phyloP scores from a whole-genome alignment of 495 filamentous ascomycete genomes.

The Umbilicaria muhlenbergii region DNA sequence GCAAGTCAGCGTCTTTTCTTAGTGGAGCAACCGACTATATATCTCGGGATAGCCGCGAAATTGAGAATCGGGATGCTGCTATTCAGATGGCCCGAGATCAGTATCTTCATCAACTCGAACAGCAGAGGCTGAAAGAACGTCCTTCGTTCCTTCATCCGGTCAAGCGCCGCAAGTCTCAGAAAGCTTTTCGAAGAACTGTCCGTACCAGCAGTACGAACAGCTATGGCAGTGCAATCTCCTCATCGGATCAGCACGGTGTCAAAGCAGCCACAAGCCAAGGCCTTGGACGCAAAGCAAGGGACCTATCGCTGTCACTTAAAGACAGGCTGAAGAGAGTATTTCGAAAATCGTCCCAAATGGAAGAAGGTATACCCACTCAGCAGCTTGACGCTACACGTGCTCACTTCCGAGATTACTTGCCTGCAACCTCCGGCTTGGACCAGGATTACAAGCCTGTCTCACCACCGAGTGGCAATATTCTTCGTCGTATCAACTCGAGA shows the following conservation, averaged over 20 bases:
- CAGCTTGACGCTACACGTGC: slow-evolving; percentile 33
- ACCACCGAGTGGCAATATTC: slow-evolving; percentile 16
- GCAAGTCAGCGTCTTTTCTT: slow-evolving; percentile 50
- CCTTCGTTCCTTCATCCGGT: slow-evolving; percentile 32
- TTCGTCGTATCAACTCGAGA: slow-evolving; percentile 27
- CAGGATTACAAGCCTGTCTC: slow-evolving; percentile 11
- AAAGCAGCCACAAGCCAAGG: slow-evolving; percentile 16
- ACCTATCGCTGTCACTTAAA: slow-evolving; percentile 45
- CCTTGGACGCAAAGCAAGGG: slow-evolving; percentile 37
- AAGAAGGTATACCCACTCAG: slow-evolving; percentile 27
- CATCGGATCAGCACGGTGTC: slow-evolving; percentile 6
- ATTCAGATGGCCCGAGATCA: slow-evolving; percentile 31
- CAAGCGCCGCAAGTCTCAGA: slow-evolving; percentile 30
- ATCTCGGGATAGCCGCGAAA: slow-evolving; percentile 14
- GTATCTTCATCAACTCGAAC: slow-evolving; percentile 24
- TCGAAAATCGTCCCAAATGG: slow-evolving; percentile 27
- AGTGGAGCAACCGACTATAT: slow-evolving; percentile 20
- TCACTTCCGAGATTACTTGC: slow-evolving; percentile 23
- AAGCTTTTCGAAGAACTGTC: slow-evolving; percentile 43
- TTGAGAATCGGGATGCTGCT: slow-evolving; percentile 29
- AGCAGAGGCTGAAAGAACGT: slow-evolving; percentile 21
- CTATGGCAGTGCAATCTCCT: slow-evolving; percentile 15
- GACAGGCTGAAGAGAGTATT: slow-evolving; percentile 46
- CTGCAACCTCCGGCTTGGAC: slow-evolving; percentile 7
- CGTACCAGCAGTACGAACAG: slow-evolving; percentile 30